Evolutionary conservation across 2,329 filamentous ascomycete genomes (phyloP).

Genomic region (Raffaelea arxii): DNA sequence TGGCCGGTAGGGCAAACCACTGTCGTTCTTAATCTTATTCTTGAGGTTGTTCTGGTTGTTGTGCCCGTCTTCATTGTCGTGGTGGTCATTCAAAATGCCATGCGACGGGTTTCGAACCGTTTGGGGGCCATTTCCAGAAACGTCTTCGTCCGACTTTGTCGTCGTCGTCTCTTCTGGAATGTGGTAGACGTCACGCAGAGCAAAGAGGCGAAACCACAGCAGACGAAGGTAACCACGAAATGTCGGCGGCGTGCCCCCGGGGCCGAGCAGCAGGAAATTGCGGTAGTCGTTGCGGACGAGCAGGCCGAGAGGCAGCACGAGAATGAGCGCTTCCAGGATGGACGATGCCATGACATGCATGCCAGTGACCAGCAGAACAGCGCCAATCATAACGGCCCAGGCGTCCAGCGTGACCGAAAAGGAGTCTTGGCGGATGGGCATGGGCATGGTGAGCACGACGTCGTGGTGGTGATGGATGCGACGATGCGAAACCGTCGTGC

Average conservation of each 20-base stretch:
- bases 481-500: not conserved
- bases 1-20: conserved; percentile 53
- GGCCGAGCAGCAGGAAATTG: conserved; percentile 67
- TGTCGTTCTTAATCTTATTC: no score
- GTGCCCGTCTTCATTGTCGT: no score
- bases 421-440: conserved; percentile 39
- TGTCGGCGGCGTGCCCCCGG: conserved; percentile 70
- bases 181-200: conserved; percentile 57
- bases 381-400: conserved; percentile 33
- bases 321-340: conserved; percentile 39
- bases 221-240: conserved; percentile 64
- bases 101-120: conserved; percentile 38
- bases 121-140: conserved; percentile 37
- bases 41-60: no score
- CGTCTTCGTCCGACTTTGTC: no score
- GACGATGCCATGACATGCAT: conserved; percentile 41
- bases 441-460: conserved; percentile 25
- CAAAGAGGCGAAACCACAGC: conserved; percentile 64
- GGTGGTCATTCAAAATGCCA: conserved; percentile 49
- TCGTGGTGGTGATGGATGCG: conserved; percentile 4
- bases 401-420: conserved; percentile 45
- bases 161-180: no score
- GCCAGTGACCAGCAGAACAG: conserved; percentile 36
- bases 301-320: conserved; percentile 36
- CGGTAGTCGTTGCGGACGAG: conserved; percentile 61